Evolutionary conservation across 2,329 filamentous ascomycete genomes (phyloP).

Genomic region (Aspergillus sp.): DNA sequence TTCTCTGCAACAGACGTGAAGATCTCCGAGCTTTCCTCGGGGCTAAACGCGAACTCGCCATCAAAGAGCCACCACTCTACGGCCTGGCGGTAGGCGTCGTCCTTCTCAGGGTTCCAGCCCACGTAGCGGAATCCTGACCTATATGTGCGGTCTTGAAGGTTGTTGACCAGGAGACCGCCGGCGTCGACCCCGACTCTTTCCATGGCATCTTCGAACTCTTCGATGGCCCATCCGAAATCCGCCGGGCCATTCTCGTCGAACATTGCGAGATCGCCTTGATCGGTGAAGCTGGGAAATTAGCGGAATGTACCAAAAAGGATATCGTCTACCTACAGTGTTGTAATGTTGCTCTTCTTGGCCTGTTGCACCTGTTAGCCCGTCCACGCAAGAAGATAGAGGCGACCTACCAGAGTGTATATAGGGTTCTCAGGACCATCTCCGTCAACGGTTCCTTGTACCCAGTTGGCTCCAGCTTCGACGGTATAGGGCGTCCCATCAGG

Average conservation of each 20-base stretch:
- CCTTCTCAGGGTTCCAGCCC: slow-evolving; percentile 60
- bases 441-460: slow-evolving; percentile 51
- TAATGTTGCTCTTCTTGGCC: slow-evolving; percentile 58
- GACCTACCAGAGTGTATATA: slow-evolving; percentile 34
- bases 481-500: slow-evolving; percentile 51
- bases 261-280: slow-evolving; percentile 49
- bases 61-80: slow-evolving; percentile 59
- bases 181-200: slow-evolving; percentile 38
- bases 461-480: slow-evolving; percentile 67
- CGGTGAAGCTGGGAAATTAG: slow-evolving; percentile 46
- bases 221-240: neutral
- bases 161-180: slow-evolving; percentile 56
- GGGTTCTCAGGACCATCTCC: slow-evolving; percentile 49
- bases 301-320: no score
- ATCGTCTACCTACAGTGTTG: slow-evolving; percentile 30
- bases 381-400: neutral
- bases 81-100: slow-evolving; percentile 56
- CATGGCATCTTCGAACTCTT: neutral
- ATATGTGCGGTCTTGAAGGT: slow-evolving; percentile 61
- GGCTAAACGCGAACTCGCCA: slow-evolving; percentile 59
- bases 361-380: slow-evolving; percentile 45
- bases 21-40: slow-evolving; percentile 51
- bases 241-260: slow-evolving; percentile 46
- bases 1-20: slow-evolving; percentile 50
- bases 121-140: slow-evolving; percentile 58